A percentile compares a stretch with the other conserved stretches of the same genome.
These are phyloP conservation scores for Cryphonectria japonica DNA, from an alignment of 2,329 filamentous ascomycete species.

Conservation along the genomic window DNA sequence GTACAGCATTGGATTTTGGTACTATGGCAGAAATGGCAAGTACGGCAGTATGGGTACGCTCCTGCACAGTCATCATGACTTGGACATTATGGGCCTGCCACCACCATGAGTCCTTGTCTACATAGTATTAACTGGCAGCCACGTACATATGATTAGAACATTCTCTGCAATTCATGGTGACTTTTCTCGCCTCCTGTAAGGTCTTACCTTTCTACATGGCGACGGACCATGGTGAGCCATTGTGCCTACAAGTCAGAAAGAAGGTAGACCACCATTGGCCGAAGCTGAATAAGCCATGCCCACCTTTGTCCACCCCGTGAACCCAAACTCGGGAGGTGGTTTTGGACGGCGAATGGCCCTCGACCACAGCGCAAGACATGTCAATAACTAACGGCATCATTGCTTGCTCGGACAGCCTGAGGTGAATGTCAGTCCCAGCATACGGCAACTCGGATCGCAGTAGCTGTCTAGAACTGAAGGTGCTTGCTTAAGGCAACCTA, in stretches of 20 bases:
- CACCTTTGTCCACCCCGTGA: too few species aligned
- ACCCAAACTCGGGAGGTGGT: too few species aligned
- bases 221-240: not conserved
- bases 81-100: too few species aligned
- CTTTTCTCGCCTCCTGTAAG: not conserved
- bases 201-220: not conserved
- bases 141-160: too few species aligned
- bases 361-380: not conserved
- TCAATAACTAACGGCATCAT: not conserved
- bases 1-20: not conserved
- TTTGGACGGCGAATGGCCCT: not conserved
- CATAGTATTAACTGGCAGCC: too few species aligned
- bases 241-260: not conserved
- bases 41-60: not conserved
- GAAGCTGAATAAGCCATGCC: too few species aligned
- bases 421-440: not conserved
- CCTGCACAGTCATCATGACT: not conserved
- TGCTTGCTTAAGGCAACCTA: not conserved
- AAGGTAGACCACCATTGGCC: not conserved
- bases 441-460: not conserved
- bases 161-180: not conserved
- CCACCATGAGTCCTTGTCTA: too few species aligned
- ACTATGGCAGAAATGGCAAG: not conserved
- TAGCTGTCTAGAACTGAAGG: not conserved
- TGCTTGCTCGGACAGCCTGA: not conserved